Evolutionary conservation across 2,329 filamentous ascomycete species (phyloP).

Genomic region (Aotearoamyces nothofagi): DNA sequence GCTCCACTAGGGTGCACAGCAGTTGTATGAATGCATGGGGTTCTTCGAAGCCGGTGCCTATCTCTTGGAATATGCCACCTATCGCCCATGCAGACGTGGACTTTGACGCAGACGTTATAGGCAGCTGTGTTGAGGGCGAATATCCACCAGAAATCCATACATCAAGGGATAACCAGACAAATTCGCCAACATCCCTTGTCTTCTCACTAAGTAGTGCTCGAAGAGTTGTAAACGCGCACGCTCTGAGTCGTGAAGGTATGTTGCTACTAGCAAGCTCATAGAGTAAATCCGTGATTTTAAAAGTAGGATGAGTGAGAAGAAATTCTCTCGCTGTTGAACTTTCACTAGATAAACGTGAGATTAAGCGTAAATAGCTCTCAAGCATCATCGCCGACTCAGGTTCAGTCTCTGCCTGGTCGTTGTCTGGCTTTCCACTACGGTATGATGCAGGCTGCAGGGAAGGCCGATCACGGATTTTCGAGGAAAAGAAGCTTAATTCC

Average conservation of each 20-base stretch:
- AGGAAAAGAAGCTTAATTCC: constrained; percentile 74
- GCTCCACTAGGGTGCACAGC: constrained; percentile 55
- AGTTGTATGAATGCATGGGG: constrained; percentile 72
- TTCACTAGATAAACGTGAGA: constrained; percentile 65
- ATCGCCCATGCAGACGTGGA: constrained; percentile 22
- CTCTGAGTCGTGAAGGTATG: constrained; percentile 63
- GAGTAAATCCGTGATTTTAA: constrained; percentile 58
- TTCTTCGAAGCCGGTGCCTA: constrained; percentile 71
- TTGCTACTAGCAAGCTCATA: constrained; percentile 66
- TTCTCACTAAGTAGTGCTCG: constrained; percentile 65
- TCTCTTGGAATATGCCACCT: constrained; percentile 56
- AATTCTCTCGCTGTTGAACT: constrained; percentile 59
- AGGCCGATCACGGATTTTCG: constrained; percentile 61
- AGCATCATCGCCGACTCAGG: constrained; percentile 95
- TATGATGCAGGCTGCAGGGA: constrained; percentile 36
- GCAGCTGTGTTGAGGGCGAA: constrained; percentile 24
- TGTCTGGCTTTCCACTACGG: constrained; percentile 42
- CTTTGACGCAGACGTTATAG: constrained; percentile 20
- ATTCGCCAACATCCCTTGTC: constrained; percentile 45
- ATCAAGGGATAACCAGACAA: constrained; percentile 72
- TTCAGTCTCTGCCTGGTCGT: constrained; percentile 61
- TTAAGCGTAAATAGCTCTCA: constrained; percentile 80
- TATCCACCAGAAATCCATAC: constrained; percentile 57
- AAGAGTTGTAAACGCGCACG: constrained; percentile 70
- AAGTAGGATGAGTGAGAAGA: constrained; percentile 48